Base-by-base conservation (phyloP, 2,329 filamentous ascomycete species). In the Cladosporium halotolerans region DNA sequence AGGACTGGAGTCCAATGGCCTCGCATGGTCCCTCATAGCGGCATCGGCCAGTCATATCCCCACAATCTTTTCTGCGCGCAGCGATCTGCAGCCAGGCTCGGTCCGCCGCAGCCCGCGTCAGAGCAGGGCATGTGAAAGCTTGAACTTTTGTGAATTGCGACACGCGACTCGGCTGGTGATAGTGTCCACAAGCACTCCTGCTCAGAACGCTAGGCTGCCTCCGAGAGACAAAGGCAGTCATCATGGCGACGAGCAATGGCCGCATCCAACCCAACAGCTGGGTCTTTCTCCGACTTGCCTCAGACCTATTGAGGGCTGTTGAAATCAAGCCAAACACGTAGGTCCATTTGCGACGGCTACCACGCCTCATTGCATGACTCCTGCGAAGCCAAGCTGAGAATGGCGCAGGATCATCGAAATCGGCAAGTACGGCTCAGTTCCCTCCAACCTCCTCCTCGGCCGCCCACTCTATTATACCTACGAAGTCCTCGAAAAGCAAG, bases 361-460 rank as follows among this genome's bases (percentile, higher is more conserved):
- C 9, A 18, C 32, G 45, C 41, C 58, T 49, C 60, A 55, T 10
- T 60, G 62, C 57, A 63, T 57, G 58, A 63, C 52, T 64, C 61
- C 61, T 63, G 64, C 58, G 60, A 55, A 53, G 62, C 64, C 57
- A 62, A 57, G 53, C 58, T 65, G 56, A 68, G 63, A 58, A 61
- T 63, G 54, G 56, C 38, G 62, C 61, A 96, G 91, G 39, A 88
- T 83, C 42, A 86, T 97, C 59, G 89, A 88, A 1, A 77, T 97
- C 33, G 90, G 90, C 53, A 97, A 96, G 80, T 95, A 93, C 68
- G 93, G 93, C 59, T 83, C 83, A 2, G 96, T 99, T 67, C 86
- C 89, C 13, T 84, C 88, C 49, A 96, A 97, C 67, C 80, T 93
- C 32, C 82, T 99, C 43, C 81, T 99, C 58, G 86, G 89, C n/a